Conservation (phyloP, 23 red algal species). For the Cyanidiococcus yangmingshanensis region DNA sequence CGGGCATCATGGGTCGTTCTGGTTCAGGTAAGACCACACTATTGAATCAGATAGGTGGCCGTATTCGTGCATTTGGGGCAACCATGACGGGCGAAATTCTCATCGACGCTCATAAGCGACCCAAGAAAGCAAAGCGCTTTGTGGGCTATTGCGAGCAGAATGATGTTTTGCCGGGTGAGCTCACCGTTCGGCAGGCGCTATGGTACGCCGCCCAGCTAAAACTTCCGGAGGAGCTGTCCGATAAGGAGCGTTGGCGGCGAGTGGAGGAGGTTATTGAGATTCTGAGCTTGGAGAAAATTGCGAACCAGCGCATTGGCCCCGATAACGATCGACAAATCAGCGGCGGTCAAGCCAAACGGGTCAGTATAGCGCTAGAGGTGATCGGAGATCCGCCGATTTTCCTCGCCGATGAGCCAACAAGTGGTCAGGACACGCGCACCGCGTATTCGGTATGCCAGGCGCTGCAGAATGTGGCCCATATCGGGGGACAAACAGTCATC, state of each 20-base stretch:
- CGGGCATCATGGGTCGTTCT: conserved; percentile 23
- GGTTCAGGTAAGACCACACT: conserved; percentile 40
- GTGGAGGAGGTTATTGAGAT: conserved; percentile 37
- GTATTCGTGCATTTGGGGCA: conserved; percentile 13
- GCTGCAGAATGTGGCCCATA: conserved; percentile 30
- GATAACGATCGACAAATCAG: conserved; percentile 15
- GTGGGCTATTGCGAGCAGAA: conserved; percentile 33
- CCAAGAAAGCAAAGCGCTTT: conserved; percentile 7
- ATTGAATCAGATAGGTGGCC: conserved; percentile 21
- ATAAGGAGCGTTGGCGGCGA: conserved; percentile 12
- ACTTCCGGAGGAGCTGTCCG: conserved; percentile 4
- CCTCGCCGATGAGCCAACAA: conserved; percentile 42
- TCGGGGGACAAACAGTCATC: conserved; percentile 20
- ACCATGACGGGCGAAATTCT: conserved; percentile 19
- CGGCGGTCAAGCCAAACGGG: conserved; percentile 24
- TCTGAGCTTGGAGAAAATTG: conserved; percentile 20
- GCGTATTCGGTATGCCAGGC: conserved; percentile 20
- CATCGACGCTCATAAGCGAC: conserved; percentile 17
- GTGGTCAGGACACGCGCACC: conserved; percentile 30
- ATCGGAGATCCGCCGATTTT: conserved; percentile 27
- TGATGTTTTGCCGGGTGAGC: conserved; percentile 17
- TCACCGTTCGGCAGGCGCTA: conserved; percentile 39
- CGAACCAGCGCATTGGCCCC: conserved; percentile 19
- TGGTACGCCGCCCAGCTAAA: conserved; percentile 25
- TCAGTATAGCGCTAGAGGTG: conserved; percentile 23